Evolutionary conservation across 2,329 filamentous ascomycete genomes (phyloP), one percentile per base, ranked within the genome.

Genomic region (Exserohilum rostratum): DNA sequence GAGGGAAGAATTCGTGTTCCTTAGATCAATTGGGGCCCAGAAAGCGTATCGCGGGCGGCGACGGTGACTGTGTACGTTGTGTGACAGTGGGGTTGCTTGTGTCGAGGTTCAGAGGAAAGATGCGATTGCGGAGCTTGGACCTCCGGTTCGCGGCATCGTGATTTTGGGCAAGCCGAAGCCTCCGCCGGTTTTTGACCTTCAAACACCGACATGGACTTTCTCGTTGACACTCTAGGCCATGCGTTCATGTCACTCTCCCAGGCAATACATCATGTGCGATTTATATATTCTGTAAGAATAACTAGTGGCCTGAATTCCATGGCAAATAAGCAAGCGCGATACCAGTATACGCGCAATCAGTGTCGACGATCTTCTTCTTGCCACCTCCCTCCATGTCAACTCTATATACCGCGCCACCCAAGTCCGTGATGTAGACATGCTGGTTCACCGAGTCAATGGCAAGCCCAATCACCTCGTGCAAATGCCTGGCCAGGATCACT

Each of bases 391-490:
- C 58, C 29, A 63, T 42, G 22, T 61, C 56, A 35, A 45, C 46
- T 42, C 39, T 55, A 31, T 64, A 50, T 48, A 64, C 22, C 31
- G 57, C 52, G 1, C 66, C 67, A 1, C 59, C 60, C 2, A 69
- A 48, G 53, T 70, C 67, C 1, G 62, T 61, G 6, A 61, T 47
- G 33, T 61, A 67, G 5, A 59, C 38, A 0, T 57, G 34, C 1
- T 45, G 34, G 4, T 48, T 51, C 20, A 53, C 35, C 0, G 10
- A 35, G 37, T 66, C 62, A 13, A 64, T 50, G 34, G 45, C 50
- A 37, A 69, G 29, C 5, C 65, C 65, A 47, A 69, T 69, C 3
- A 64, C 54, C 53, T 69, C 65, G 17, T 69, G 59, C 6, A 70
- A 60, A 17, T 60, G 50, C 3, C 53, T 58, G 4, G 66, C 58